These are phyloP conservation scores for Intubia oerlemansii DNA, from an alignment of 2,329 filamentous ascomycete genomes.

Conservation along the genomic window DNA sequence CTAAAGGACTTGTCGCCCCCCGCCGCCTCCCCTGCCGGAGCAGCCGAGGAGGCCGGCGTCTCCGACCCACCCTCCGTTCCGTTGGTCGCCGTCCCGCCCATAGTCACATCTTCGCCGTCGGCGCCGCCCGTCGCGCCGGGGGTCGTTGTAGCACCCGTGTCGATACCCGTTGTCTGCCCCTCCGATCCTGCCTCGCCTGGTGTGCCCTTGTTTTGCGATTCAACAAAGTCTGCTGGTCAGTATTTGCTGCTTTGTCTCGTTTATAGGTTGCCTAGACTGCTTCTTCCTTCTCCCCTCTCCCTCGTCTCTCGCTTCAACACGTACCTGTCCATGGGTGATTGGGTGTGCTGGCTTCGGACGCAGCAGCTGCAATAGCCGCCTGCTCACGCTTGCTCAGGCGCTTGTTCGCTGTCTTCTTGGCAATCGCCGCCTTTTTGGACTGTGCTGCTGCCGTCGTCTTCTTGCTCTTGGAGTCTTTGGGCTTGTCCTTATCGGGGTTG, in stretches of 20 bases:
- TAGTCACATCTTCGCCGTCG: constrained; percentile 17
- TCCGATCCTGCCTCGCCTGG: constrained; percentile 22
- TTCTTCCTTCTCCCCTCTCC: no score
- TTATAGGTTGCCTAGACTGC: no score
- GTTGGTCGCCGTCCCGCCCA: no score
- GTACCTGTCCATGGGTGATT: constrained; percentile 24
- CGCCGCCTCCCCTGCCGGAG: constrained; percentile 1
- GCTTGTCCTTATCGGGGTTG: constrained; percentile 62
- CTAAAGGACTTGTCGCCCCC: constrained; percentile 33
- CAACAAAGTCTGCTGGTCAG: constrained; percentile 20
- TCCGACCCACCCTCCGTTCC: constrained; percentile 8
- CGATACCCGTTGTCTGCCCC: constrained; percentile 16
- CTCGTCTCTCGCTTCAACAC: no score
- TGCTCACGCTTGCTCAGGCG: constrained; percentile 31
- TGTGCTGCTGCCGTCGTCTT: constrained; percentile 23
- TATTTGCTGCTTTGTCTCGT: no score
- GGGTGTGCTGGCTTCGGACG: constrained; percentile 27
- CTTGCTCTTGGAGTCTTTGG: constrained; percentile 54
- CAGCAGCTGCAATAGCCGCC: constrained; percentile 28
- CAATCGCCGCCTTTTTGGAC: constrained; percentile 28
- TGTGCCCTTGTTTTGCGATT: constrained; percentile 20
- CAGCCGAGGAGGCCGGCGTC: constrained; percentile 7
- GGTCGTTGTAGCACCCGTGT: constrained; percentile 3
- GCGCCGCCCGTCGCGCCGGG: constrained; percentile 5
- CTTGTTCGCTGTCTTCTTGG: constrained; percentile 35